Base-by-base conservation (phyloP, 73 alveolate species). In the Effrenium voratum region DNA sequence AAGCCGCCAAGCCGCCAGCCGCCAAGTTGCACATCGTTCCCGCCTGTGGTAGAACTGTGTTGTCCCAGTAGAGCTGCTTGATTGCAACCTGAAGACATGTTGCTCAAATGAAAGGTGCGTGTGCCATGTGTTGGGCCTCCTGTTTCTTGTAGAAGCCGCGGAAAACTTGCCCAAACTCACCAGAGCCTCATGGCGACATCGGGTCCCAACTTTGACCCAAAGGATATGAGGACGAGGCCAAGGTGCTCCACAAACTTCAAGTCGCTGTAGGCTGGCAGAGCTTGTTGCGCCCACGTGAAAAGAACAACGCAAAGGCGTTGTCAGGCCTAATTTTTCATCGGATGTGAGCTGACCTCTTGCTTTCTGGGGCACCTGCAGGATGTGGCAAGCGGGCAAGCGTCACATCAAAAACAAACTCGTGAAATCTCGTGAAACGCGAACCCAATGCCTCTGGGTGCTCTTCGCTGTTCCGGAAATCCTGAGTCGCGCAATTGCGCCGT, bases 81-180 rank as follows among this genome's bases (percentile, higher is more conserved):
- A 86, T 44, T 46, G 94, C 94, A 55, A 86, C 94, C 82, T 86
- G 38, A 32, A 3, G 40, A 32, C 19, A 0, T n/a, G 28, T 10
- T 12, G 34, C 30, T 34, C 84, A 22, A 57, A 22, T 22, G 72
- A 57, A 22, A 1, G 16, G n/a, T 22, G 28, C 72, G n/a, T 57
- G 72, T 30, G 28, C 19, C 41, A 19, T 19, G 49, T 12, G 32
- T 5, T 6, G 28, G 59, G 44, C 93, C 95, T 87, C 95, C 49
- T 87, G 50, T 24, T 68, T 84, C 66, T 63, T 59, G 84, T 32
- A 59, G 83, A 87, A 59, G 45, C 95, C 95, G 32, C 95, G 81
- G 84, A 87, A 87, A 26, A 87, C 95, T 43, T 87, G 95, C n/a
- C 95, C 95, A 68, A 87, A 87, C 95, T 87, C 95, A 22, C 95